Conservation (phyloP, 345 rosid genomes). For the Aquilaria sinensis region DNA sequence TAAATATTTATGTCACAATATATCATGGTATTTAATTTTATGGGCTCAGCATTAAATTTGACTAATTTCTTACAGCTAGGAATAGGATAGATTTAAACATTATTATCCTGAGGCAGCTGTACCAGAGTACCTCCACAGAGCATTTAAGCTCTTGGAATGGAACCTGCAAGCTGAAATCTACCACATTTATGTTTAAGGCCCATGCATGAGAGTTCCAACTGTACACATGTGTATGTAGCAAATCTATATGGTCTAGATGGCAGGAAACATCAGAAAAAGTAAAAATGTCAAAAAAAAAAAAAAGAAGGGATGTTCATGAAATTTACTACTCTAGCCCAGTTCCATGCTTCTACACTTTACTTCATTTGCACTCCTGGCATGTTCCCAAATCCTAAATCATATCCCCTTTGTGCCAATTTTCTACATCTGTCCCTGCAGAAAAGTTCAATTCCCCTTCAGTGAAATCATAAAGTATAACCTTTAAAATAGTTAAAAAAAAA, state of each 20-base stretch:
- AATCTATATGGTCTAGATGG: background rate
- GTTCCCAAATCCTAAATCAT: slow-evolving; percentile 21
- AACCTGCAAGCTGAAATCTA: slow-evolving; percentile 9
- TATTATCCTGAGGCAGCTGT: slow-evolving; percentile 4
- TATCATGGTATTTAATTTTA: no score
- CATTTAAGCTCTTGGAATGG: slow-evolving; percentile 17
- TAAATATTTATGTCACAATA: no score
- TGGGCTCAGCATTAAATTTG: background rate
- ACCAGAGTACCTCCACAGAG: slow-evolving; percentile 6
- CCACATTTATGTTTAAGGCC: slow-evolving; percentile 17
- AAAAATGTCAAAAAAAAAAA: background rate
- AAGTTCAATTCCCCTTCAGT: slow-evolving; percentile 15
- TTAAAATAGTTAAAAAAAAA: slow-evolving; percentile 20
- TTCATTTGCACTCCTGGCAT: slow-evolving; percentile 55
- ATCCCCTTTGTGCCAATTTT: slow-evolving; percentile 22
- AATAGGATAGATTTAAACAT: background rate
- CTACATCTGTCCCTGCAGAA: background rate
- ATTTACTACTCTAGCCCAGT: slow-evolving; percentile 1
- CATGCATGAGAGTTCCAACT: no score
- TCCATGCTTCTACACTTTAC: slow-evolving; percentile 32
- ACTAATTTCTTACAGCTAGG: background rate
- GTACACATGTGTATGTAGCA: no score
- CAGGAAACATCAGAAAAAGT: background rate
- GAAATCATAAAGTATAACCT: slow-evolving; percentile 15
- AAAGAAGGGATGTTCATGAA: slow-evolving; percentile 2